A percentile compares a stretch with the other conserved stretches of the same genome.
Conservation (phyloP, 176 grass and related monocot species). For the Thalia dealbata region DNA sequence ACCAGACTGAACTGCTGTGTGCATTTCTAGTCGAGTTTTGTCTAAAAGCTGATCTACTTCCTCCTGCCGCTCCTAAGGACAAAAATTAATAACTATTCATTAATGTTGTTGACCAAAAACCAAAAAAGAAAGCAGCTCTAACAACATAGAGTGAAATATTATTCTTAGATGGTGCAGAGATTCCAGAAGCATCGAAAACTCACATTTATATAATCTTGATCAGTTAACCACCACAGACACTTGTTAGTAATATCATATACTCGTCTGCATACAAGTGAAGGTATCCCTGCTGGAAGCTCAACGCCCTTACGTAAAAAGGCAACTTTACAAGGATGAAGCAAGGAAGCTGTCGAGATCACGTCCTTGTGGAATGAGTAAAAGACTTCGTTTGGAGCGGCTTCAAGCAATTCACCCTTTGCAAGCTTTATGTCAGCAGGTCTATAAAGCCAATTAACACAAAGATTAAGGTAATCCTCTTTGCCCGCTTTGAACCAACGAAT, state of each 20-base stretch:
- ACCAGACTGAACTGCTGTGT: conserved; percentile 54
- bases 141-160: too few species aligned
- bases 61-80: conserved; percentile 61
- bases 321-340: conserved; percentile 69
- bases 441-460: conserved; percentile 80
- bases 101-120: too few species aligned
- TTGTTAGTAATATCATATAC: conserved; percentile 80
- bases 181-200: conserved; percentile 11
- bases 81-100: background rate
- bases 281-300: conserved; percentile 57
- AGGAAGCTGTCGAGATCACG: conserved; percentile 50
- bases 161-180: background rate
- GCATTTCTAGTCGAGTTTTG: conserved; percentile 68
- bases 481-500: conserved; percentile 57
- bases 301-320: conserved; percentile 61
- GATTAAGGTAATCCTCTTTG: conserved; percentile 41
- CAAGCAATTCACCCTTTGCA: conserved; percentile 43
- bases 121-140: too few species aligned
- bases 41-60: conserved; percentile 71
- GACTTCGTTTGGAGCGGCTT: conserved; percentile 59
- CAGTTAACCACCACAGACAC: conserved; percentile 83
- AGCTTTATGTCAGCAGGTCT: conserved; percentile 63
- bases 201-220: conserved; percentile 78
- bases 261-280: conserved; percentile 70
- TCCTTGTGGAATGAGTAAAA: conserved; percentile 89